Evolutionary conservation across 345 rosid species (phyloP), one percentile per base, ranked within the genome.

Genomic region (Fremontodendron californicum): DNA sequence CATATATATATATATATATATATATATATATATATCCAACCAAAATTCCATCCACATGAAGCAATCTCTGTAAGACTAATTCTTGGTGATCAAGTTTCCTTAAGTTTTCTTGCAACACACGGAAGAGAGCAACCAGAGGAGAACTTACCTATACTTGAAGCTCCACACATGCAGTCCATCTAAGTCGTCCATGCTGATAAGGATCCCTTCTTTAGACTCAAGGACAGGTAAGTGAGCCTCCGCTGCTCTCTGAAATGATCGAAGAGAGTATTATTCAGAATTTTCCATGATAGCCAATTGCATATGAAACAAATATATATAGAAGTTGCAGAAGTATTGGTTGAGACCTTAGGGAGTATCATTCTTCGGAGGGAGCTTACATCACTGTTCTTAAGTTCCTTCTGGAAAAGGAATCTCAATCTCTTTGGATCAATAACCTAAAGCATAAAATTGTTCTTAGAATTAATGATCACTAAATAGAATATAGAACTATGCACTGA

Each of bases 151-250:
- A 79, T 93, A 96, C 63, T 93, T 96, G 88, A 96, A 96, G 84
- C 82, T 90, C 99, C 99, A 96, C 23, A 84, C 80, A 78, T 93
- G 94, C 16, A 84, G 80, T 19, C 97, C 97, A 54, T 96, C 97
- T 73, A 90, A 42, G 82, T 96, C 99, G 46, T 87, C 87, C 98
- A 96, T 92, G 81, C 49, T 86, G 35, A 96, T 85, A 18, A 80
- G 76, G 43, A 93, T 93, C 35, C 99, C 99, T 82, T 93, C 98
- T 83, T 96, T 96, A 49, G 90, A 90, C n/a, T 92, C 95, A 0
- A 96, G 85, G 1, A 71, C 77, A 7, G 98, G 99, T 70, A 96
- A 91, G 80, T 92, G 88, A 45, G 98, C 81, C 84, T 96, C 99
- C 0, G 99, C 99, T 19, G 99, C 91, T 88, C 91, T 93, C 99